Evolutionary conservation across 2,329 filamentous ascomycete genomes (phyloP), one percentile per base, ranked within the genome.

Genomic region (Penicillium decumbens): DNA sequence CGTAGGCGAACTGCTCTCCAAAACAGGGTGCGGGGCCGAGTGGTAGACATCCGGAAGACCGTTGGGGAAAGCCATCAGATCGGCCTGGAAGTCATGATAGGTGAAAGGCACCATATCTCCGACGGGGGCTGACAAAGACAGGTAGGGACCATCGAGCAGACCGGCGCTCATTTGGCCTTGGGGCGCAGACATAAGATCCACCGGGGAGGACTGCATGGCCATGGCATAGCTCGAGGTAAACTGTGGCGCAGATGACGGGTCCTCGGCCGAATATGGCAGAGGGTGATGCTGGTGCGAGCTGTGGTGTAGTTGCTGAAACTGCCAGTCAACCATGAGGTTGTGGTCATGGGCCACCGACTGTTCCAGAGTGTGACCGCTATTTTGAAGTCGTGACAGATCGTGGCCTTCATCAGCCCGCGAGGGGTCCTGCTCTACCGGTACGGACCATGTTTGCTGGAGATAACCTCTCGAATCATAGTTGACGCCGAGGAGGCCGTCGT

Each of bases 1-100:
- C 1, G 85, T 88, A 1, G 88, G 88, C 32, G 88, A 91, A 63
- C 82, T 84, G 66, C 64, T 70, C 53, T 75, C 73, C 29, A 74
- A 63, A 29, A 76, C 65, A 25, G 70, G 67, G 45, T 72, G 70
- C 38, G 72, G 67, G 48, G 68, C 57, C 18, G 51, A 54, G 51
- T 71, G 71, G 39, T 69, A 64, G 56, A 76, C 70, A 46, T 75
- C 70, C 10, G 73, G 67, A 27, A 80, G 70, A 32, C 79, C 77
- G 53, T 77, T 71, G 6, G 74, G 72, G 58, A 77, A 78, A 23
- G 80, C 73, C 70, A 86, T 79, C 59, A 87, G 75, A 65, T 85
- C 83, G 50, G 81, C 78, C 59, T 87, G 83, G 62, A 95, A 87
- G 64, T 95, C 89, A 55, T 89, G 84, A 83, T 86, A 90, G 58